phyloP scores from a whole-genome alignment of 1,284 basidiomycete species.

The Trichosporon sp. region DNA sequence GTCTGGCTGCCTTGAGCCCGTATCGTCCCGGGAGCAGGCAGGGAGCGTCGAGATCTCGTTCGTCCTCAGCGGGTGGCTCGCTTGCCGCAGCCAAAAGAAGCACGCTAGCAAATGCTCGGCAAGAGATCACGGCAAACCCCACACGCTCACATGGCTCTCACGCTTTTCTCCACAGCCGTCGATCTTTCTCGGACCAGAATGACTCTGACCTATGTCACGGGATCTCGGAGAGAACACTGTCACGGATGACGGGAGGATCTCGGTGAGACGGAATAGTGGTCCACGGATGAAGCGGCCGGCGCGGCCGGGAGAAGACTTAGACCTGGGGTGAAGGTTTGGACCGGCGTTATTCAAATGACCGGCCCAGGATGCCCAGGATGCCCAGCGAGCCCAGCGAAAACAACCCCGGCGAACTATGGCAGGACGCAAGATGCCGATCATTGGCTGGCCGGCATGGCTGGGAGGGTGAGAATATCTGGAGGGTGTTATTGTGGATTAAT shows the following conservation, averaged over 20 bases:
- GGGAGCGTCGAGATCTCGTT: not conserved
- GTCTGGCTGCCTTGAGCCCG: not conserved
- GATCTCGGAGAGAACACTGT: not conserved
- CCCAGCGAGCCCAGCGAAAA: not conserved
- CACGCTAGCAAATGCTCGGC: not conserved
- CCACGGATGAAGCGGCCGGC: not conserved
- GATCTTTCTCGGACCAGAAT: not conserved
- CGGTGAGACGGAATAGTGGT: not conserved
- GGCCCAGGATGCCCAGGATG: not conserved
- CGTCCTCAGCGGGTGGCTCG: not conserved
- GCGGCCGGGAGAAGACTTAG: not conserved
- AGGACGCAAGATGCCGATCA: slow-evolving; percentile 1
- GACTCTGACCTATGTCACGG: too few species aligned
- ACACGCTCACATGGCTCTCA: not conserved
- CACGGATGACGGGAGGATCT: too few species aligned
- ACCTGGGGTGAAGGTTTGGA: not conserved
- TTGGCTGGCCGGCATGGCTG: not conserved
- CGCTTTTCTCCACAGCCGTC: not conserved
- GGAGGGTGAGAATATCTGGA: not conserved
- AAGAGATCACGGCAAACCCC: not conserved
- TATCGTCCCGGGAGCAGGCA: not conserved
- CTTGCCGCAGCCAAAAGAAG: not conserved
- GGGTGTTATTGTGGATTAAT: not conserved
- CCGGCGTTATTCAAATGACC: slow-evolving; percentile 13
- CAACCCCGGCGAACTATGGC: slow-evolving; percentile 1